Evolutionary conservation across 176 grass and related monocot species (phyloP).

Genomic region (Carex kokanica): DNA sequence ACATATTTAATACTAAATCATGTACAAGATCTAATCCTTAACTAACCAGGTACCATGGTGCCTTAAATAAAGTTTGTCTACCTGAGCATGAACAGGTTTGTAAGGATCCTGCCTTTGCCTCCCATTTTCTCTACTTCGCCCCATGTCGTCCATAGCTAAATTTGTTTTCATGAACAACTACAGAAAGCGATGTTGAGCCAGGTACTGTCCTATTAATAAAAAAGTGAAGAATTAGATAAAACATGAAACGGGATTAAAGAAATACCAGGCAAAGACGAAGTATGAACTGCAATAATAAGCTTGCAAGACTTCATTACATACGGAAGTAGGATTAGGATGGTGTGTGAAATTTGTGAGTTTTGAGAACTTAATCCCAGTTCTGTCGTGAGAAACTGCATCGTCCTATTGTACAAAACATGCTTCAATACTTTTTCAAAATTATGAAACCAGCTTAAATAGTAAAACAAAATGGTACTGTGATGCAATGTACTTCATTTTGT

Average conservation of each 20-base stretch:
- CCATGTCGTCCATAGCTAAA: slow-evolving; percentile 66
- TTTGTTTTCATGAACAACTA: slow-evolving; percentile 36
- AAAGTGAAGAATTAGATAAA: background rate
- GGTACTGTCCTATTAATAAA: background rate
- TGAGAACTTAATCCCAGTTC: background rate
- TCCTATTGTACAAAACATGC: background rate
- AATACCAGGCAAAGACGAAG: background rate
- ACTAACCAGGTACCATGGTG: background rate
- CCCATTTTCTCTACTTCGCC: slow-evolving; percentile 70
- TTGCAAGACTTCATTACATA: background rate
- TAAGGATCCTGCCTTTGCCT: slow-evolving; percentile 63
- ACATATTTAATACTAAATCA: background rate
- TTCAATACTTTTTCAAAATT: background rate
- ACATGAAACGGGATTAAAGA: background rate
- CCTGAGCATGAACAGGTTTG: slow-evolving; percentile 83
- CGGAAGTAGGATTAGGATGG: background rate
- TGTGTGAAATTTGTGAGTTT: background rate
- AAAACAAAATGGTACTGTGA: background rate
- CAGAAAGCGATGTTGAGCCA: background rate
- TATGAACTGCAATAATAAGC: background rate
- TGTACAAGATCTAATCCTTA: background rate
- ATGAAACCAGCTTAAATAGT: background rate
- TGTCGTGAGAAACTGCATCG: background rate
- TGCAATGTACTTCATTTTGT: background rate
- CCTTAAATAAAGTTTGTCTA: background rate